Base-by-base conservation (phyloP, 2,329 filamentous ascomycete genomes). In the Eutypella sp. region DNA sequence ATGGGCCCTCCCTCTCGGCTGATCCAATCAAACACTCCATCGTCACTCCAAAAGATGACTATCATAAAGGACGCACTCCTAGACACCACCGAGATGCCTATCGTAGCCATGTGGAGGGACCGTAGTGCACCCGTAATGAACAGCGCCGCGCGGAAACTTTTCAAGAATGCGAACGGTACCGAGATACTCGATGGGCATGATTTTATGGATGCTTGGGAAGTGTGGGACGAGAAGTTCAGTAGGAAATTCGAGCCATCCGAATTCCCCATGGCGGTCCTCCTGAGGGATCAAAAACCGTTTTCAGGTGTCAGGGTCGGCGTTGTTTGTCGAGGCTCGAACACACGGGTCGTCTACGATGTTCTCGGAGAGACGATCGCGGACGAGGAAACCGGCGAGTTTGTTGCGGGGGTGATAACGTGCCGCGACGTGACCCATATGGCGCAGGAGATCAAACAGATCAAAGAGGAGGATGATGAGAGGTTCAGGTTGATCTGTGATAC, bases 41-140 rank as follows among this genome's bases (percentile, higher is more conserved):
- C 85, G 0, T 71, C 85, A 11, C 73, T 89, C 20, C 82, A 87
- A 56, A 92, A 90, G 60, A 79, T 87, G 45, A 81, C 79, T 7
- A 72, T 83, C 42, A 80, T 92, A 69, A 91, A 90, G 62, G 86
- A 91, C 59, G 85, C 86, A 1, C 73, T 91, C 18, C 68, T 92
- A 6, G 85, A 89, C 58, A 87, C 82, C 33, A 87, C 87, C 22
- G 78, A 81, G 49, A 82, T 88, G 59, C 87, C 87, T 0, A 84
- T 89, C 19, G 70, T 90, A 38, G 84, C 85, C 20, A 87, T 90
- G 81, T 91, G 87, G 87, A 85, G 84, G 58, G 87, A 92, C 53
- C 81, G 85, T 44, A 85, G 79, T 40, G 81, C 89, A 40, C 82
- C 80, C 0, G 82, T 89, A 37, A 83, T 86, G 4, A 92, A 92